A percentile compares a stretch with the other conserved stretches of the same genome.
Conservation (phyloP, 2,329 filamentous ascomycete species). For the Chaetomiaceae sp. region DNA sequence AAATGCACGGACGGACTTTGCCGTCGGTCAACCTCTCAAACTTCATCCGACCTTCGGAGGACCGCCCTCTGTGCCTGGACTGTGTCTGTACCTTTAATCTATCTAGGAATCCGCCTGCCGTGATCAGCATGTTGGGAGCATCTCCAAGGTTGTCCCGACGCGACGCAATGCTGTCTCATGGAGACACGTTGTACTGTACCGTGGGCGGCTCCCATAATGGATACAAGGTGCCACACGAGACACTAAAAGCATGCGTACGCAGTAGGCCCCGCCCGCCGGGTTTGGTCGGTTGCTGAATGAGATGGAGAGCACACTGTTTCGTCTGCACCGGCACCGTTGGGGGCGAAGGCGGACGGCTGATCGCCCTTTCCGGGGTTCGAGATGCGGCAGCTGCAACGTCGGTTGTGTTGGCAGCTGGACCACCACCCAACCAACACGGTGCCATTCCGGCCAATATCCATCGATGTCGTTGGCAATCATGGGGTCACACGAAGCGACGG, state of each 20-base stretch:
- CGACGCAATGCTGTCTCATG: constrained; percentile 8
- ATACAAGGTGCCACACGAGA: neutral
- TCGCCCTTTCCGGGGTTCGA: neutral
- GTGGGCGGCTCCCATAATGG: too few relatives aligned
- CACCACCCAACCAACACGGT: neutral
- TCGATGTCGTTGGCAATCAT: too few relatives aligned
- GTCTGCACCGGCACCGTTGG: neutral
- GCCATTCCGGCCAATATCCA: neutral
- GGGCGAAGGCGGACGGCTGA: neutral
- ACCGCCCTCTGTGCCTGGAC: too few relatives aligned
- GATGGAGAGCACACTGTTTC: neutral
- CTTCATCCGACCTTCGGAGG: neutral
- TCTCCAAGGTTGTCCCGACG: neutral
- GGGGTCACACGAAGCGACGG: too few relatives aligned
- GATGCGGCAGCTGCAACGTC: constrained; percentile 6
- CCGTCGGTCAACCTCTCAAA: neutral
- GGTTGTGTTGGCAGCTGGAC: neutral
- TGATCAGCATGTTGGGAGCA: neutral
- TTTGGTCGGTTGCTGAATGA: neutral
- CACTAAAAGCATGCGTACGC: neutral
- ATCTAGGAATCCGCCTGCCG: neutral
- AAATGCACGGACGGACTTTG: neutral
- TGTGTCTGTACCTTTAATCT: neutral
- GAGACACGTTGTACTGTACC: too few relatives aligned
- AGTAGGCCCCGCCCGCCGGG: too few relatives aligned